phyloP scores from a whole-genome alignment of 352 stramenopile species.

The Phytopythium vexans region DNA sequence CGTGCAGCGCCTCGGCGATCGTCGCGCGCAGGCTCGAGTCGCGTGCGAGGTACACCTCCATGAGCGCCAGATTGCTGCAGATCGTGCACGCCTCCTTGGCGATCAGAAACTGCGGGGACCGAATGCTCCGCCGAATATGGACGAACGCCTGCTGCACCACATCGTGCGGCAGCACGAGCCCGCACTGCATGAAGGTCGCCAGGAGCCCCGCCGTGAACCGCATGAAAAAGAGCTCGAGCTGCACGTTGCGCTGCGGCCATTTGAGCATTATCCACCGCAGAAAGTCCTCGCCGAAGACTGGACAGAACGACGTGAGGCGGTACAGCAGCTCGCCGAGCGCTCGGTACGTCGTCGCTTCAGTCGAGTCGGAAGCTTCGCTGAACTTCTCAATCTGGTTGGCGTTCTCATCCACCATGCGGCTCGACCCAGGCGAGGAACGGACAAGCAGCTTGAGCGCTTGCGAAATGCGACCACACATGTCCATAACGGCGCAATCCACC shows the following conservation, averaged over 20 bases:
- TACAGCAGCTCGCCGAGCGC: conserved; percentile 62
- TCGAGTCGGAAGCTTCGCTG: conserved; percentile 52
- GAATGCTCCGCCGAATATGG: conserved; percentile 47
- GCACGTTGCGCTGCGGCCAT: conserved; percentile 70
- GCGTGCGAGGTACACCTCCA: conserved; percentile 61
- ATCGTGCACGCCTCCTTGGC: conserved; percentile 65
- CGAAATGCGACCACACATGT: conserved; percentile 42
- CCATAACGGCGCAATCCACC: conserved; percentile 28
- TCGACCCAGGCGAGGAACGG: conserved; percentile 48
- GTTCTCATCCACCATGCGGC: conserved; percentile 30
- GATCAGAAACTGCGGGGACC: conserved; percentile 70
- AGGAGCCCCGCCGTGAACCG: conserved; percentile 61
- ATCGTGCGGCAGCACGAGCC: conserved; percentile 45
- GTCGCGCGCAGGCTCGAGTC: conserved; percentile 55
- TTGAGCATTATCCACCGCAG: conserved; percentile 68
- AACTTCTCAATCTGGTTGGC: conserved; percentile 69
- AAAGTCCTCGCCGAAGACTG: conserved; percentile 56
- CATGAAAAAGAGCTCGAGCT: conserved; percentile 74
- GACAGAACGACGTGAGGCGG: conserved; percentile 53
- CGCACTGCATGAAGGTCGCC: conserved; percentile 53
- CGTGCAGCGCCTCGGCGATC: conserved; percentile 59
- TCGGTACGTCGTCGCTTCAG: conserved; percentile 61
- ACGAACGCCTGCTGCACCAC: conserved; percentile 49
- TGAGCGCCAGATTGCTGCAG: conserved; percentile 61
- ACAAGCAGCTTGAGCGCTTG: conserved; percentile 49